These are phyloP conservation scores for Cercospora sesami DNA, from an alignment of 2,329 filamentous ascomycete species.

Conservation along the genomic window DNA sequence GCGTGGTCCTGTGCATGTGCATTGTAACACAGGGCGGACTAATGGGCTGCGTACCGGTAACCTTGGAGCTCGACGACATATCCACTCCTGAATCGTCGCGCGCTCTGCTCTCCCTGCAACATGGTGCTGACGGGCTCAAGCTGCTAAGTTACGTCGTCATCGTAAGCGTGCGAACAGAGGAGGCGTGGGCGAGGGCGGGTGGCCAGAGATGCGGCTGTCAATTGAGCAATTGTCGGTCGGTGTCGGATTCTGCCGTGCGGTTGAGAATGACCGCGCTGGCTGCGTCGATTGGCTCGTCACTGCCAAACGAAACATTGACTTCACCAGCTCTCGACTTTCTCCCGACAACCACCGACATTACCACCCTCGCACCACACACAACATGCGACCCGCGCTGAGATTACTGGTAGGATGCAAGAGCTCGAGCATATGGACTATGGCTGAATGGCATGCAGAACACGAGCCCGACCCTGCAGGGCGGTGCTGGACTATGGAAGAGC, in stretches of 20 bases:
- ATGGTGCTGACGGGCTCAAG: conserved; percentile 3
- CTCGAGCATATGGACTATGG: neutral
- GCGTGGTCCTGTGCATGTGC: neutral
- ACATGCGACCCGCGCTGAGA: conserved; percentile 37
- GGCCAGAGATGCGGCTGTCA: neutral
- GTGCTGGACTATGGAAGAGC: conserved; percentile 18
- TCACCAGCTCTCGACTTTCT: conserved; percentile 4
- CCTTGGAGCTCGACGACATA: conserved; percentile 47
- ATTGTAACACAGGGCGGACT: neutral
- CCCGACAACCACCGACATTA: conserved; percentile 2
- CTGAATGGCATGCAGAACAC: conserved; percentile 20
- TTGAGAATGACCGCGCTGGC: neutral
- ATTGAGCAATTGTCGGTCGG: conserved; percentile 4
- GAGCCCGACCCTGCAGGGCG: conserved; percentile 18
- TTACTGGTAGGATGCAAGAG: conserved; percentile 28
- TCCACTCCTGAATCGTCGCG: conserved; percentile 23
- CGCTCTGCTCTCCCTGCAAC: conserved; percentile 4
- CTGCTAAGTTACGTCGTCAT: conserved; percentile 4
- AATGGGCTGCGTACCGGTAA: conserved; percentile 45
- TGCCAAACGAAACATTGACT: neutral
- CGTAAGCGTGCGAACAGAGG: neutral
- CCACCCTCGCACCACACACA: conserved; percentile 16
- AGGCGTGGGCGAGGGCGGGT: neutral
- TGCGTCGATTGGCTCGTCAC: neutral
- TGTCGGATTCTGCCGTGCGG: conserved; percentile 1